Conservation (phyloP, 352 stramenopile genomes). For the Phytophthora meadii region DNA sequence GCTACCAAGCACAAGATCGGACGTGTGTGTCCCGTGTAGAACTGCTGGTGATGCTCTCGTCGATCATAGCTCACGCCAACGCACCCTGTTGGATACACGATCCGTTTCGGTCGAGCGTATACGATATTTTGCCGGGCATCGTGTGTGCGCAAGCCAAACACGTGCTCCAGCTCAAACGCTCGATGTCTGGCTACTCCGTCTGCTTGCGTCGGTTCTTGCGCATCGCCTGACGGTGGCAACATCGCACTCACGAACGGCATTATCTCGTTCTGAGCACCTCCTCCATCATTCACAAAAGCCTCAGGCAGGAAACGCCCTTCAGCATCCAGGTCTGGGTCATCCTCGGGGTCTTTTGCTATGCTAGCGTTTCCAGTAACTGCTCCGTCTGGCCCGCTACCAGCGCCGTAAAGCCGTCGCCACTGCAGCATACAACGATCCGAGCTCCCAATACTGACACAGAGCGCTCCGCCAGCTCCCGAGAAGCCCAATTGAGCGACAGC, state of each 20-base stretch:
- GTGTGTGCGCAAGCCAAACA: constrained; percentile 65
- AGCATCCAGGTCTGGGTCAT: constrained; percentile 56
- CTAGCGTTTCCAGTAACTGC: constrained; percentile 19
- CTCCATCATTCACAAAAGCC: constrained; percentile 59
- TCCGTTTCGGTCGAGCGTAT: constrained; percentile 72
- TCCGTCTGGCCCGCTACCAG: constrained; percentile 16
- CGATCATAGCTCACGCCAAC: constrained; percentile 79
- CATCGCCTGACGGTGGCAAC: constrained; percentile 52
- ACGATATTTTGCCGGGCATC: constrained; percentile 68
- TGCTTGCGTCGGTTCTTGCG: constrained; percentile 40
- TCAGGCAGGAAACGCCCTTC: constrained; percentile 69
- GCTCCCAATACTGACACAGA: constrained; percentile 68
- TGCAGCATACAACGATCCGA: constrained; percentile 74
- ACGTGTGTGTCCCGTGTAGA: constrained; percentile 64
- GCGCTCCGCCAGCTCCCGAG: constrained; percentile 40
- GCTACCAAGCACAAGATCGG: constrained; percentile 66
- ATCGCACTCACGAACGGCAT: constrained; percentile 77
- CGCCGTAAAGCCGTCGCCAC: constrained; percentile 59
- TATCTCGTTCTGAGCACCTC: constrained; percentile 44
- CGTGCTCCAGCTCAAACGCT: constrained; percentile 68
- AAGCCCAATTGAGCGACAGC: constrained; percentile 57
- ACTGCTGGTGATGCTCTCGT: constrained; percentile 68
- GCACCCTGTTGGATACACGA: constrained; percentile 67
- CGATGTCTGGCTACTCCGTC: constrained; percentile 46
- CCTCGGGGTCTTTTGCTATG: constrained; percentile 59